These are phyloP conservation scores for Boletus tylopilopsis DNA, from an alignment of 768 basidiomycete genomes.

Conservation along the genomic window DNA sequence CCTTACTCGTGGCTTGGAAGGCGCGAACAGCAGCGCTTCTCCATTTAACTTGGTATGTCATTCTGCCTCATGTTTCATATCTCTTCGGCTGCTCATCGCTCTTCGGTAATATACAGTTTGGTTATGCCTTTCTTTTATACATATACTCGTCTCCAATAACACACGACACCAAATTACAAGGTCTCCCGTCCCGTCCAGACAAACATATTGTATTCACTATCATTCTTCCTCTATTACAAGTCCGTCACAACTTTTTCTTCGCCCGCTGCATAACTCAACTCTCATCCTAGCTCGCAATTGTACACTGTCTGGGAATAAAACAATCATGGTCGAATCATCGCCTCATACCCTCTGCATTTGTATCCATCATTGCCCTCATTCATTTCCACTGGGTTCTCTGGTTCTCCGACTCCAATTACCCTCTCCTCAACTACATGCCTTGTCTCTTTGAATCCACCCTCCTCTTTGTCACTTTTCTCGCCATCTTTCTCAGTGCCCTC, in stretches of 20 bases:
- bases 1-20: constrained; percentile 65
- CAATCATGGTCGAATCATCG: constrained; percentile 62
- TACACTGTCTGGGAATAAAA: constrained; percentile 64
- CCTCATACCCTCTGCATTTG: constrained; percentile 64
- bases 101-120: constrained; percentile 54
- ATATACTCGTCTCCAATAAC: constrained; percentile 67
- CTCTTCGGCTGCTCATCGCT: neutral
- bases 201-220: constrained; percentile 72
- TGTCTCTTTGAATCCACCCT: constrained; percentile 68
- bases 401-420: constrained; percentile 48
- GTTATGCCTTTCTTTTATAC: constrained; percentile 73
- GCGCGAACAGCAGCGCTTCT: constrained; percentile 50
- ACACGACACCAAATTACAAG: constrained; percentile 40
- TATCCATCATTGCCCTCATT: constrained; percentile 52
- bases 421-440: constrained; percentile 70
- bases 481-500: constrained; percentile 56
- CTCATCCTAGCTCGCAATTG: constrained; percentile 47
- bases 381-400: constrained; percentile 69
- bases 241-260: constrained; percentile 25
- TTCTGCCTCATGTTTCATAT: constrained; percentile 1
- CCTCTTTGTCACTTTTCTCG: constrained; percentile 52
- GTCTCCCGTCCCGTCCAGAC: constrained; percentile 61
- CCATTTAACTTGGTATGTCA: constrained; percentile 69
- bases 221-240: constrained; percentile 69
- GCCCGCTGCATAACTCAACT: neutral